Conservation (phyloP, 139 green algal species). For the Haematococcus lacustris region DNA sequence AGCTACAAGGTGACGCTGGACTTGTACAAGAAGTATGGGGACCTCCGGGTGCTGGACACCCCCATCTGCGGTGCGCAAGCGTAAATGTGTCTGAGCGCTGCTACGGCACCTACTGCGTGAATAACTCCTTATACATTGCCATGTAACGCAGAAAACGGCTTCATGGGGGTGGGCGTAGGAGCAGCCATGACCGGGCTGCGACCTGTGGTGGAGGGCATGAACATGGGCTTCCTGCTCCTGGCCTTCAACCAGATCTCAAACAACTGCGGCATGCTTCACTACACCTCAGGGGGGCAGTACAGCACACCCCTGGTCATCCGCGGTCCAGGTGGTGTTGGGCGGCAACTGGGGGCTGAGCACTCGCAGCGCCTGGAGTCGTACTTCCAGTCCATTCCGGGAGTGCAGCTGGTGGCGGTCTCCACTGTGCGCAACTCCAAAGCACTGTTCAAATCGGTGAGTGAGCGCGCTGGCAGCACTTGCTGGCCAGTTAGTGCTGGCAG, state of each 20-base stretch:
- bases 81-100: too few species aligned
- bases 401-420: conserved; percentile 89
- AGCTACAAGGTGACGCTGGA: conserved; percentile 90
- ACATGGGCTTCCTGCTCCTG: conserved; percentile 96
- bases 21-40: conserved; percentile 95
- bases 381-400: conserved; percentile 92
- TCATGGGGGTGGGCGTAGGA: conserved; percentile 95
- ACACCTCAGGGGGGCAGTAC: conserved; percentile 93
- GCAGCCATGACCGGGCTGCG: conserved; percentile 92
- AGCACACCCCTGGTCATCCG: conserved; percentile 49
- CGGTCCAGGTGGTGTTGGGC: conserved; percentile 66
- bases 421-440: conserved; percentile 86
- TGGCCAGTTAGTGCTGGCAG: background rate
- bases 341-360: conserved; percentile 94
- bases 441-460: conserved; percentile 79
- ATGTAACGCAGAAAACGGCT: conserved; percentile 82
- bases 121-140: too few species aligned
- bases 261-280: conserved; percentile 96
- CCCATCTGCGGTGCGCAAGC: conserved; percentile 94
- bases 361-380: conserved; percentile 93
- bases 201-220: conserved; percentile 96
- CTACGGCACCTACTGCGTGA: too few species aligned
- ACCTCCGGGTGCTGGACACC: conserved; percentile 88
- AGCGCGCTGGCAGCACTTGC: background rate
- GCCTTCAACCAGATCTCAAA: conserved; percentile 99